Base-by-base conservation (phyloP, 23 red algal species). In the Gracilaria vermiculophylla region DNA sequence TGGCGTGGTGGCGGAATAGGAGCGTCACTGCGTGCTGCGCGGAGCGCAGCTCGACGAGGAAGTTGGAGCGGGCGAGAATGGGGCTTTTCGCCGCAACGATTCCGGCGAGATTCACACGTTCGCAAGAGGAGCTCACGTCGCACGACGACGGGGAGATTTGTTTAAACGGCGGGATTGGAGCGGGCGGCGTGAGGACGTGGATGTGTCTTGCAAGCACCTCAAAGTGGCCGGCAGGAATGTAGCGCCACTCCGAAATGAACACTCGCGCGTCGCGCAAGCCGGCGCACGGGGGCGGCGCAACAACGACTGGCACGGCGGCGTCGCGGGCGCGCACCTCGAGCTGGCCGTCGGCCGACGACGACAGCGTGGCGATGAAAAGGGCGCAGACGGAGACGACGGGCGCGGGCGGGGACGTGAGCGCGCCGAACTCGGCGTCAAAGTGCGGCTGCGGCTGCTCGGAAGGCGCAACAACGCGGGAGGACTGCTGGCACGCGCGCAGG, bases 181-280 rank as follows among this genome's bases (percentile, higher is more conserved):
- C 35, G 5, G 64, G 64, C 45, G 44, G 73, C 45, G 51, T 35
- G 28, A 78, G 51, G 1, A 45, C 24, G 37, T 78, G 73, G 5
- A 78, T 49, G 31, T 78, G 28, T 27, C 52, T 17, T 1, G 21
- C 5, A 1, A 78, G 24, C 42, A 28, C 73, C 23, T 78, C 73
- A 11, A 78, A 56, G 25, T 78, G 48, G 25, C 52, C 44, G 51
- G 31, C 41, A 1, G 73, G 73, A 7, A 78, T 15, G 15, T 78
- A 56, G 42, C 73, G 73, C 73, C 73, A 78, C 28, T 78, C 73
- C 2, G 73, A 48, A 44, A 78, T 53, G 44, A 23, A 78, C 52
- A 78, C 73, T 0, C 33, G 73, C 31, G 39, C 32, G 31, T 78
- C 40, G 42, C 44, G 12, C 32, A 78, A 20, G 25, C 25, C 16